Evolutionary conservation across 768 basidiomycete genomes (phyloP).

Genomic region (Pulveroboletus sp.): DNA sequence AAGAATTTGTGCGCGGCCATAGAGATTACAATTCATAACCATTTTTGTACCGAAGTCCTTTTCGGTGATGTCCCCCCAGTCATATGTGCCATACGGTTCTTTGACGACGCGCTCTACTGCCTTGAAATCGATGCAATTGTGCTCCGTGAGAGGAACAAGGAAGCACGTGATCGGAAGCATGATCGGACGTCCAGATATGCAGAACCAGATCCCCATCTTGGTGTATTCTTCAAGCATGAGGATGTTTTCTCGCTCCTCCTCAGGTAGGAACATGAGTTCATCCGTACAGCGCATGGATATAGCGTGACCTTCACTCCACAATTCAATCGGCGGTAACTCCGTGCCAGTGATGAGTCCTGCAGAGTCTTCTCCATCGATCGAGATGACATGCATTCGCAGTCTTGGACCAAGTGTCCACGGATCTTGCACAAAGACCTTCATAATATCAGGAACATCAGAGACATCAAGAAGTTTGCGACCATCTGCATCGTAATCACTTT

Average conservation of each 20-base stretch:
- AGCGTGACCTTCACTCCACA: slow-evolving; percentile 34
- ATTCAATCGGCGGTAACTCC: slow-evolving; percentile 43
- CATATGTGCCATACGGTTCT: slow-evolving; percentile 45
- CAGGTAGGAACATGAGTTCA: slow-evolving; percentile 45
- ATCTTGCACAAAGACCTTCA: slow-evolving; percentile 59
- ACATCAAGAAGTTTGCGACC: slow-evolving; percentile 42
- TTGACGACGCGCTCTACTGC: slow-evolving; percentile 49
- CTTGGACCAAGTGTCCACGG: slow-evolving; percentile 59
- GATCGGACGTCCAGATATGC: slow-evolving; percentile 57
- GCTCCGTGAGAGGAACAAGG: slow-evolving; percentile 58
- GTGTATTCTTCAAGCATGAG: slow-evolving; percentile 64
- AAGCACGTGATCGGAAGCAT: slow-evolving; percentile 52
- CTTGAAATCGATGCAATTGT: slow-evolving; percentile 52
- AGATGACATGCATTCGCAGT: slow-evolving; percentile 63
- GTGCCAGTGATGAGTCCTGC: slow-evolving; percentile 71
- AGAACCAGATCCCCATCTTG: slow-evolving; percentile 54
- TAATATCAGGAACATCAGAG: slow-evolving; percentile 45
- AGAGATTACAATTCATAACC: slow-evolving; percentile 51
- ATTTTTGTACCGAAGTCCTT: slow-evolving; percentile 47
- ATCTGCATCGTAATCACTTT: slow-evolving; percentile 51
- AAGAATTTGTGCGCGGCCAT: slow-evolving; percentile 54
- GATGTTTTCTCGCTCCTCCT: slow-evolving; percentile 46
- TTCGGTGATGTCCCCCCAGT: slow-evolving; percentile 55
- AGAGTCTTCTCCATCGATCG: slow-evolving; percentile 43
- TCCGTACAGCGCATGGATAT: slow-evolving; percentile 42